These are phyloP conservation scores for Arthroderma uncinatum DNA, from an alignment of 2,329 filamentous ascomycete species.

Conservation along the genomic window DNA sequence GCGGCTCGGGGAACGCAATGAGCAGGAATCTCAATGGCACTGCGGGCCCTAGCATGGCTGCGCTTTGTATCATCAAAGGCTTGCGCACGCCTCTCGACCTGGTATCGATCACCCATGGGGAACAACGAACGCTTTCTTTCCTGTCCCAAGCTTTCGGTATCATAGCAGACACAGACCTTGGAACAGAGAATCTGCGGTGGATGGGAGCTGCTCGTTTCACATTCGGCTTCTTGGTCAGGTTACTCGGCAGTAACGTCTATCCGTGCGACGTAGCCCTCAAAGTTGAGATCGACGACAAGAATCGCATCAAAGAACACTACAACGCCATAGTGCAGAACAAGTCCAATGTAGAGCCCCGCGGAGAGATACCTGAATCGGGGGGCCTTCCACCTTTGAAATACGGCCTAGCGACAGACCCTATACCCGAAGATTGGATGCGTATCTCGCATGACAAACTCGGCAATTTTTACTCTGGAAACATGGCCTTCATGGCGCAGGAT, in stretches of 20 bases:
- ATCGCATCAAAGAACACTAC: constrained; percentile 63
- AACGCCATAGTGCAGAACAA: constrained; percentile 36
- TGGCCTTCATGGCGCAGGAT: constrained; percentile 82
- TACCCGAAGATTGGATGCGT: constrained; percentile 68
- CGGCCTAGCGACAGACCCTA: constrained; percentile 64
- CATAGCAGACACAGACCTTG: constrained; percentile 79
- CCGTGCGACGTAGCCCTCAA: constrained; percentile 83
- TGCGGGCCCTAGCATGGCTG: constrained; percentile 60
- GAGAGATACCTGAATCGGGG: constrained; percentile 34
- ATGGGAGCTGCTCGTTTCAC: constrained; percentile 82
- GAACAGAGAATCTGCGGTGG: constrained; percentile 84
- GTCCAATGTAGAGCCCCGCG: constrained; percentile 18
- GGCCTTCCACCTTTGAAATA: constrained; percentile 64
- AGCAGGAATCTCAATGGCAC: constrained; percentile 81
- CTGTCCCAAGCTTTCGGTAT: constrained; percentile 83
- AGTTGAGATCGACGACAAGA: constrained; percentile 66
- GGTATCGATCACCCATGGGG: constrained; percentile 74
- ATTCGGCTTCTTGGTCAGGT: constrained; percentile 65
- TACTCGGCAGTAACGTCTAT: constrained; percentile 67
- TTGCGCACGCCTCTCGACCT: constrained; percentile 74
- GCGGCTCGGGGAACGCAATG: constrained; percentile 90
- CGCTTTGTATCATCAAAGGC: constrained; percentile 78
- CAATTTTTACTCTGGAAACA: constrained; percentile 91
- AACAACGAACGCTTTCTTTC: constrained; percentile 67
- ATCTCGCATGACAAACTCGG: constrained; percentile 66